Evolutionary conservation across 179 eudicot genomes (phyloP).

Genomic region (Camellia oleifera): DNA sequence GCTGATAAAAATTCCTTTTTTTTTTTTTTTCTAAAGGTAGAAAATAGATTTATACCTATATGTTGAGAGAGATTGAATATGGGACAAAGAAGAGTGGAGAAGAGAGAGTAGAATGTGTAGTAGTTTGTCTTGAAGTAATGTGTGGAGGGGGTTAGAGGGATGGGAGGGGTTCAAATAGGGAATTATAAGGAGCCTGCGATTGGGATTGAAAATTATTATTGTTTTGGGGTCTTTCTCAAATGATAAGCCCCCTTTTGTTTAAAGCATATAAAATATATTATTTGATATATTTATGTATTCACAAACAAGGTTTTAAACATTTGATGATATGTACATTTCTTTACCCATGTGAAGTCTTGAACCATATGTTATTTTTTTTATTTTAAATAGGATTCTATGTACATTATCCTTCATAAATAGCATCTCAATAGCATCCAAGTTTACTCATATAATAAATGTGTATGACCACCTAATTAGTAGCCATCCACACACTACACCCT

Average conservation of each 20-base stretch:
- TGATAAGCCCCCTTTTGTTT: slow-evolving; percentile 21
- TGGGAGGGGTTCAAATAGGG: slow-evolving; percentile 72
- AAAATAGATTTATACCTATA: slow-evolving; percentile 11
- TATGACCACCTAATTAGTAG: slow-evolving; percentile 8
- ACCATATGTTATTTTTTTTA: background rate
- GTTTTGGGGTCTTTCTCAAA: slow-evolving; percentile 11
- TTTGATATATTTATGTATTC: background rate
- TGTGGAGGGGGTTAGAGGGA: slow-evolving; percentile 57
- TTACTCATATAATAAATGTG: background rate
- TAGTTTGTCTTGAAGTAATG: slow-evolving; percentile 33
- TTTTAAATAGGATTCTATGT: background rate
- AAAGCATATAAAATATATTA: background rate
- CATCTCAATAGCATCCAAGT: background rate
- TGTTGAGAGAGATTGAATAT: slow-evolving; percentile 16
- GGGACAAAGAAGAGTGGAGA: slow-evolving; percentile 5
- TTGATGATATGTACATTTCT: background rate
- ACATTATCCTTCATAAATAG: background rate
- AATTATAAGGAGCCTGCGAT: slow-evolving; percentile 39
- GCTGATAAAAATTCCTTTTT: background rate
- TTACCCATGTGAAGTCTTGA: background rate
- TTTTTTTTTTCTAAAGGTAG: background rate
- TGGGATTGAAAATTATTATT: slow-evolving; percentile 39
- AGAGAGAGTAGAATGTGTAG: slow-evolving; percentile 17
- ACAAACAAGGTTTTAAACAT: background rate
- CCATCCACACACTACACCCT: background rate